phyloP scores from a whole-genome alignment of 108 stramenopile species.

The Halocafeteria seosinensis region DNA sequence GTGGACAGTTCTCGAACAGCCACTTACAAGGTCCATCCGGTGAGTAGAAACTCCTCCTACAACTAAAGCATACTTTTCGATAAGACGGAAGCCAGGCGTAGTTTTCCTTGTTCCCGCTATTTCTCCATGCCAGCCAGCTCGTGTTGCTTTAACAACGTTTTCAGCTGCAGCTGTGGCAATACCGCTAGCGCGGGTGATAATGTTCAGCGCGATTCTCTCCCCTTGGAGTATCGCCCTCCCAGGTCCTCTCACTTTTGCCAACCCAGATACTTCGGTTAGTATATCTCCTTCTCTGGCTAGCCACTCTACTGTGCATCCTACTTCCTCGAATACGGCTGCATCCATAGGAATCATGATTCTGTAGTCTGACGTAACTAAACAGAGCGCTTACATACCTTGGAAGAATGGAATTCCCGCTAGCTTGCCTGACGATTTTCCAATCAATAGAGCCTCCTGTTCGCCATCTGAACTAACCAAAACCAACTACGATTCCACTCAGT shows the following conservation, averaged over 20 bases:
- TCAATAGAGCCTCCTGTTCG: slow-evolving; percentile 32
- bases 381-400: slow-evolving; percentile 57
- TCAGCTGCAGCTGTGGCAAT: slow-evolving; percentile 61
- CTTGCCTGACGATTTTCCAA: slow-evolving; percentile 67
- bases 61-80: slow-evolving; percentile 93
- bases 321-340: slow-evolving; percentile 52
- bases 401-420: slow-evolving; percentile 84
- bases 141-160: slow-evolving; percentile 36
- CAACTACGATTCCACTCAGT: too few relatives aligned
- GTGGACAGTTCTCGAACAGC: too few relatives aligned
- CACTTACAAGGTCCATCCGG: slow-evolving; percentile 20
- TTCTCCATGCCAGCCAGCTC: slow-evolving; percentile 60
- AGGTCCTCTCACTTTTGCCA: slow-evolving; percentile 73
- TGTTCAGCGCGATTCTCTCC: slow-evolving; percentile 87
- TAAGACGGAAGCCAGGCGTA: slow-evolving; percentile 87
- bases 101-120: slow-evolving; percentile 95
- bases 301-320: slow-evolving; percentile 62
- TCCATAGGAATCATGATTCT: too few relatives aligned
- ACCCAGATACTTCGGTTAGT: slow-evolving; percentile 4
- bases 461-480: too few relatives aligned
- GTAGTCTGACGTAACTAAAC: too few relatives aligned
- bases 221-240: slow-evolving; percentile 65
- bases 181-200: slow-evolving; percentile 72
- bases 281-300: slow-evolving; percentile 19
- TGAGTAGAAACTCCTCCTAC: slow-evolving; percentile 55